Evolutionary conservation across 805 yeast genomes (phyloP).

Genomic region (Candida saitoana): DNA sequence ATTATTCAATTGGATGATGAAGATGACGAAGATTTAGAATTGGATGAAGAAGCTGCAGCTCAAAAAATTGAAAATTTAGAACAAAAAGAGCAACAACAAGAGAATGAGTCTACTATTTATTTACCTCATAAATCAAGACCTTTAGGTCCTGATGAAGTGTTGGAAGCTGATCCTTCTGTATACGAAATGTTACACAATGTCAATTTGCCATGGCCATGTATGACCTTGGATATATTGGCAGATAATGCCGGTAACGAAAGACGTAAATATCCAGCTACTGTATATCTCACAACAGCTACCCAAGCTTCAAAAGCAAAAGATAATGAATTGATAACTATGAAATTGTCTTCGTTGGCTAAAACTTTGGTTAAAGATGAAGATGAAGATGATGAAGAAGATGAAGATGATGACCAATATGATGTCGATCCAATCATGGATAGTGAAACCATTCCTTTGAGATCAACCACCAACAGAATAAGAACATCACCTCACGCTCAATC

Average conservation of each 20-base stretch:
- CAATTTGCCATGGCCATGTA: conserved; percentile 94
- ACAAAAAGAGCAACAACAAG: conserved; percentile 33
- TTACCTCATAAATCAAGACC: conserved; percentile 88
- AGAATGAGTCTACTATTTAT: conserved; percentile 50
- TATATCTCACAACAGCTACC: conserved; percentile 86
- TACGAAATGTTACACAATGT: conserved; percentile 96
- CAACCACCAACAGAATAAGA: conserved; percentile 86
- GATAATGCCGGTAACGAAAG: conserved; percentile 86
- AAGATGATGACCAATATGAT: conserved; percentile 63
- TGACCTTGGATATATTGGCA: conserved; percentile 84
- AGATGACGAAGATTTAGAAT: conserved; percentile 35
- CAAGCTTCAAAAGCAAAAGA: conserved; percentile 87
- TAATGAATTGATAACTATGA: conserved; percentile 82
- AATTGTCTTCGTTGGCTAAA: conserved; percentile 74
- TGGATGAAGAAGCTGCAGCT: conserved; percentile 21
- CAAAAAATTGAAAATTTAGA: conserved; percentile 35
- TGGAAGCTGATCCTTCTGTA: conserved; percentile 94
- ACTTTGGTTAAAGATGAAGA: conserved; percentile 83
- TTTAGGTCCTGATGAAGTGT: conserved; percentile 89
- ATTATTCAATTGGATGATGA: conserved; percentile 69
- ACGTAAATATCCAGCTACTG: conserved; percentile 81
- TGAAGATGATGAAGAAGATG: conserved; percentile 70
- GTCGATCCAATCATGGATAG: conserved; percentile 84
- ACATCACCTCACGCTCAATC: conserved; percentile 70
- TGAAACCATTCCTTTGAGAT: conserved; percentile 69